Percentiles rank a stretch among this genome's conserved stretches.
These are phyloP conservation scores for Plenodomus biglobosus DNA, from an alignment of 2,329 filamentous ascomycete genomes.

Conservation along the genomic window DNA sequence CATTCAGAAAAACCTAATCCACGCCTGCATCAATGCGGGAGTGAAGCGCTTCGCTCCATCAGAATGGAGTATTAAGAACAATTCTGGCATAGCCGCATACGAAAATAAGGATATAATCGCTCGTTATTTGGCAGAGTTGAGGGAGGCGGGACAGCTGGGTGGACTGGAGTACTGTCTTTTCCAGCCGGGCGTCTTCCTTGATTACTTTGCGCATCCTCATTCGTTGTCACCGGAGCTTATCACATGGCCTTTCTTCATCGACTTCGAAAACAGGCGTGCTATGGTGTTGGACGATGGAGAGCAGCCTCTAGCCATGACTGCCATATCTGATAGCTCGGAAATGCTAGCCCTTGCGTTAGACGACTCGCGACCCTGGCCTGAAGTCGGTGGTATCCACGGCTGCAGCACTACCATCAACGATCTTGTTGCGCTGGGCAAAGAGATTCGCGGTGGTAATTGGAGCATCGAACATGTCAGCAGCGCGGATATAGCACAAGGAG, in stretches of 20 bases:
- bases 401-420: constrained; percentile 28
- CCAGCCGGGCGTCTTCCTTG: constrained; percentile 57
- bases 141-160: constrained; percentile 51
- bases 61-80: constrained; percentile 35
- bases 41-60: constrained; percentile 35
- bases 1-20: constrained; percentile 36
- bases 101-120: constrained; percentile 54
- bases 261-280: constrained; percentile 29
- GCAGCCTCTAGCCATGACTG: constrained; percentile 30
- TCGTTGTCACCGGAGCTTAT: constrained; percentile 50
- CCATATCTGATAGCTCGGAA: constrained; percentile 26
- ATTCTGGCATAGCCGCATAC: constrained; percentile 52
- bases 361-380: constrained; percentile 29
- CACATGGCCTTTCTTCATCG: constrained; percentile 40
- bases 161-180: constrained; percentile 60
- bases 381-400: constrained; percentile 30
- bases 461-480: constrained; percentile 50
- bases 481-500: constrained; percentile 53
- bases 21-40: constrained; percentile 34
- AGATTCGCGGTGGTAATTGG: constrained; percentile 37
- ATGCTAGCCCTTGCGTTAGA: constrained; percentile 32
- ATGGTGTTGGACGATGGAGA: constrained; percentile 34
- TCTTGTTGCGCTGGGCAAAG: constrained; percentile 32
- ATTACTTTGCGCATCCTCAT: constrained; percentile 58
- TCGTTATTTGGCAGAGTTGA: constrained; percentile 54